Evolutionary conservation across 1,139 yeast species (phyloP).

Genomic region (Cylindricascospora bacillispora): DNA sequence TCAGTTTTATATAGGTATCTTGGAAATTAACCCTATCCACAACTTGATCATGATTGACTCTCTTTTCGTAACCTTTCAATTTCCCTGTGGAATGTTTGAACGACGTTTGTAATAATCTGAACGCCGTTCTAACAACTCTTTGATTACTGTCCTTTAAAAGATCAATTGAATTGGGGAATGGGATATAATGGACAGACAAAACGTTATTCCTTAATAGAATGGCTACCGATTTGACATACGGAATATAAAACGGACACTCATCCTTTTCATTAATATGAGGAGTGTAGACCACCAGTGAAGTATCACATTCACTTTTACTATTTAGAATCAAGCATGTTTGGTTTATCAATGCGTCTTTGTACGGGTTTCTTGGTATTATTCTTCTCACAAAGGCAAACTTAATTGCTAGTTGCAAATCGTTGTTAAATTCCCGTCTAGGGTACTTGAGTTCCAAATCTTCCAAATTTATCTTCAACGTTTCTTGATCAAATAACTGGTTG

Average conservation of each 20-base stretch:
- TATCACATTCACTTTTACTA: slow-evolving; percentile 22
- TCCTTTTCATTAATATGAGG: slow-evolving; percentile 56
- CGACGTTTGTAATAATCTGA: slow-evolving; percentile 66
- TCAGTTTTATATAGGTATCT: slow-evolving; percentile 64
- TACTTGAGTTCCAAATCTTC: slow-evolving; percentile 34
- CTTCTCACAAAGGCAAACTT: slow-evolving; percentile 51
- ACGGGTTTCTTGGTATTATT: slow-evolving; percentile 81
- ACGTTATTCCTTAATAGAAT: slow-evolving; percentile 38
- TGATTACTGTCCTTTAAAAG: slow-evolving; percentile 29
- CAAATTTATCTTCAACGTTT: slow-evolving; percentile 29
- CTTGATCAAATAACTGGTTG: slow-evolving; percentile 10
- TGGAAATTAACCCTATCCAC: slow-evolving; percentile 78
- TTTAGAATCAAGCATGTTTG: slow-evolving; percentile 63
- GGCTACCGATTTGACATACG: slow-evolving; percentile 74
- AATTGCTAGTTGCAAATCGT: slow-evolving; percentile 9
- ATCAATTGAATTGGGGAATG: slow-evolving; percentile 30
- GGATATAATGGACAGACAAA: slow-evolving; percentile 75
- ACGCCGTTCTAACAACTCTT: slow-evolving; percentile 70
- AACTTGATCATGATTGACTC: slow-evolving; percentile 80
- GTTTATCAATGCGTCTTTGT: slow-evolving; percentile 67
- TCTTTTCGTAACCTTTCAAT: slow-evolving; percentile 70
- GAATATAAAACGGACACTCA: slow-evolving; percentile 77
- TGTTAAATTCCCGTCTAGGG: slow-evolving; percentile 26
- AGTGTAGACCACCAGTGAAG: slow-evolving; percentile 52
- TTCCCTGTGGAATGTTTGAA: slow-evolving; percentile 75